Conservation (phyloP, 768 basidiomycete genomes). For the Postia placenta region DNA sequence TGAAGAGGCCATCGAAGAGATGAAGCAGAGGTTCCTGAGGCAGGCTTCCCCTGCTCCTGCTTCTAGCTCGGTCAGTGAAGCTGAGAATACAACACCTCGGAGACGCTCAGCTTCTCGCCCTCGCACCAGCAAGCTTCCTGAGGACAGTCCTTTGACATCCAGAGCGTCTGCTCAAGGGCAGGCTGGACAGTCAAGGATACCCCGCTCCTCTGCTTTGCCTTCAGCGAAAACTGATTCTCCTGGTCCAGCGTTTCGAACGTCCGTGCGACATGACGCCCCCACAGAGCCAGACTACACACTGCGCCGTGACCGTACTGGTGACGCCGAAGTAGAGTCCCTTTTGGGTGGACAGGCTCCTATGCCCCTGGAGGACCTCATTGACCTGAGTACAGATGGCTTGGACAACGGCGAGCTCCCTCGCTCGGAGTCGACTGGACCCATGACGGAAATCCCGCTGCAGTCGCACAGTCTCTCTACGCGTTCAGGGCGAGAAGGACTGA, state of each 20-base stretch:
- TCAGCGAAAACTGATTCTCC: not conserved
- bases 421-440: constrained; percentile 7
- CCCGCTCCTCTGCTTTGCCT: not conserved
- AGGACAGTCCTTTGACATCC: not conserved
- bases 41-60: constrained; percentile 23
- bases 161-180: not conserved
- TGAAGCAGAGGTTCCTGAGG: constrained; percentile 52
- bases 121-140: constrained; percentile 3
- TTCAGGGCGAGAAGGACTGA: constrained; percentile 5
- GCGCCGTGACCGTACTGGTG: constrained; percentile 17
- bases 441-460: constrained; percentile 11
- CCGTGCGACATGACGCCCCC: constrained; percentile 2
- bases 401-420: constrained; percentile 5
- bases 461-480: not conserved
- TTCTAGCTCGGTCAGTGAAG: constrained; percentile 8
- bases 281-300: constrained; percentile 9
- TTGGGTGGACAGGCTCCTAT: constrained; percentile 10
- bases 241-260: not conserved
- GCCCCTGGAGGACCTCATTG: constrained; percentile 18
- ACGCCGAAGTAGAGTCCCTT: constrained; percentile 20
- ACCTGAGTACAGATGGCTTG: constrained; percentile 9
- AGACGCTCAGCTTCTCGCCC: constrained; percentile 9
- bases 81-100: constrained; percentile 14
- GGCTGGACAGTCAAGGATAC: not conserved
- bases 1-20: constrained; percentile 51